Evolutionary conservation across 768 basidiomycete species (phyloP).

Genomic region (Pulveroboletus sp.): DNA sequence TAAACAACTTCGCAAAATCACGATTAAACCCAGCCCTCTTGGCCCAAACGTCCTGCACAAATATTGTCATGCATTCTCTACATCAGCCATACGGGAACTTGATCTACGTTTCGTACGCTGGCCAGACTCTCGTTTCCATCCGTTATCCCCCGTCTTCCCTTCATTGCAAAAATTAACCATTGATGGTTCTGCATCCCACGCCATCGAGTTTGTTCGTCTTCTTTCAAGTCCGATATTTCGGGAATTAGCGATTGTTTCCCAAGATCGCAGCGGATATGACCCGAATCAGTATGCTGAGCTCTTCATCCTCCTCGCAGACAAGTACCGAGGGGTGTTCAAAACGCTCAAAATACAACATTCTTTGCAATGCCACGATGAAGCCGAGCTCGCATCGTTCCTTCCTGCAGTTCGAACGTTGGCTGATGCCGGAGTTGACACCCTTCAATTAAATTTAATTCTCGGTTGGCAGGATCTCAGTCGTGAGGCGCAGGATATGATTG

Average conservation of each 20-base stretch:
- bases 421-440: conserved; percentile 10
- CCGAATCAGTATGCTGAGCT: conserved; percentile 16
- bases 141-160: conserved; percentile 19
- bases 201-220: conserved; percentile 19
- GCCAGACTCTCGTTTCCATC: conserved; percentile 19
- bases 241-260: conserved; percentile 17
- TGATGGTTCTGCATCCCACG: conserved; percentile 19
- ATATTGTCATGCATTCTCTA: conserved; percentile 21
- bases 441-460: conserved; percentile 17
- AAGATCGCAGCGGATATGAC: conserved; percentile 12
- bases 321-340: conserved; percentile 20
- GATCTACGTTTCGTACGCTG: conserved; percentile 24
- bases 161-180: conserved; percentile 19
- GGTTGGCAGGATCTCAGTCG: conserved; percentile 12
- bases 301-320: conserved; percentile 20
- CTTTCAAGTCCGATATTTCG: conserved; percentile 17
- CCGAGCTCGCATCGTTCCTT: conserved; percentile 15
- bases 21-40: conserved; percentile 23
- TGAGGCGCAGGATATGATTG: conserved; percentile 22
- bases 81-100: conserved; percentile 17
- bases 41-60: conserved; percentile 24
- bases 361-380: conserved; percentile 14
- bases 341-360: conserved; percentile 18
- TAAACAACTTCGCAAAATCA: conserved; percentile 15
- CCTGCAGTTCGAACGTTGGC: conserved; percentile 13